Conservation (phyloP, 2,329 filamentous ascomycete genomes). For the Colletotrichum caudatum region DNA sequence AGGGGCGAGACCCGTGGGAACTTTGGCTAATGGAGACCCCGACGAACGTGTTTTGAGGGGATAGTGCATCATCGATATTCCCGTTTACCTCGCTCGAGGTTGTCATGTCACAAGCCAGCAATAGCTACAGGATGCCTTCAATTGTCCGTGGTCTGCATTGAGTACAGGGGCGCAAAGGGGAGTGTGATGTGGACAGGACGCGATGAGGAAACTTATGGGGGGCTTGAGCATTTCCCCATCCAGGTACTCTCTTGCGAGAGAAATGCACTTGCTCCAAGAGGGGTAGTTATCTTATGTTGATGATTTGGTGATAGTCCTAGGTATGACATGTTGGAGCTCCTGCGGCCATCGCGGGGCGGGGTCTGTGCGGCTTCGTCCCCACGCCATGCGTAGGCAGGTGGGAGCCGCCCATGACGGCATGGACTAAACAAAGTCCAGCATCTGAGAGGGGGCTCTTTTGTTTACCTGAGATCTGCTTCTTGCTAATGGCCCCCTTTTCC, state of each 20-base stretch:
- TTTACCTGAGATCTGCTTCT: background rate
- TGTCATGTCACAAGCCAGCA: background rate
- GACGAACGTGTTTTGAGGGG: conserved; percentile 35
- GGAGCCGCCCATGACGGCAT: background rate
- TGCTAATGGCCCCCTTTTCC: background rate
- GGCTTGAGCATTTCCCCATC: background rate
- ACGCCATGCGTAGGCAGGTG: background rate
- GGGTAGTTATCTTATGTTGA: background rate
- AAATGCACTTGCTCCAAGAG: background rate
- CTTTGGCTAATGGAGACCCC: conserved; percentile 22
- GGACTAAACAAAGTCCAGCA: background rate
- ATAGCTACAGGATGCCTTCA: background rate
- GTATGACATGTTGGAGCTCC: background rate
- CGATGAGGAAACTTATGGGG: background rate
- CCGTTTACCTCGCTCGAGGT: background rate
- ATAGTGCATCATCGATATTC: conserved; percentile 38
- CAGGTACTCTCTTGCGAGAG: too few relatives aligned
- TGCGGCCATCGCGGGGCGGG: background rate
- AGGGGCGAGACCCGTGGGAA: conserved; percentile 20
- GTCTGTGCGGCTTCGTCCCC: background rate
- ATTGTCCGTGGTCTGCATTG: background rate
- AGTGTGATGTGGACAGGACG: background rate
- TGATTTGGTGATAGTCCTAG: background rate
- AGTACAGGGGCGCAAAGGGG: background rate
- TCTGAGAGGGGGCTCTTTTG: background rate